Percentiles rank a stretch among this genome's conserved stretches.
These are phyloP conservation scores for Hapsidospora chrysogenum DNA, from an alignment of 495 filamentous ascomycete species.

Conservation along the genomic window DNA sequence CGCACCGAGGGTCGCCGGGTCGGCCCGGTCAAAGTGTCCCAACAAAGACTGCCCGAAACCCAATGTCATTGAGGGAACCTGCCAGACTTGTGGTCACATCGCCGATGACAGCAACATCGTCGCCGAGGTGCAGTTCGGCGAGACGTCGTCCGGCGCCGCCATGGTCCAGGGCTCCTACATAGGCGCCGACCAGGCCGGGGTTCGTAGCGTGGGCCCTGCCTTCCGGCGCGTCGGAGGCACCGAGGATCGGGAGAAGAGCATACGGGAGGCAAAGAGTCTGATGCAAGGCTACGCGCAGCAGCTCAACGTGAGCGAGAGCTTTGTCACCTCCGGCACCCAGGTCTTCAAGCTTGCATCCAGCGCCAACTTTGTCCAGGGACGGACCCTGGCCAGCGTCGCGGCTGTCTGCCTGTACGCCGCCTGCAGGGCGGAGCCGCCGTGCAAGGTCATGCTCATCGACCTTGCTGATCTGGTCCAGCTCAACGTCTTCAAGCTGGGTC, in stretches of 20 bases:
- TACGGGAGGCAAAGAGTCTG: constrained; percentile 37
- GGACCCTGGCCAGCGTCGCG: constrained; percentile 65
- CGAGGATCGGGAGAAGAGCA: constrained; percentile 48
- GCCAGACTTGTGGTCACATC: constrained; percentile 67
- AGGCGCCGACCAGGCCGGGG: constrained; percentile 54
- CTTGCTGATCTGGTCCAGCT: constrained; percentile 76
- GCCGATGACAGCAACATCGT: constrained; percentile 76
- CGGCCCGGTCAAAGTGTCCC: constrained; percentile 8
- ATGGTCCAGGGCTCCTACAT: constrained; percentile 83
- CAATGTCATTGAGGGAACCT: constrained; percentile 40
- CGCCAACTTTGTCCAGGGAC: constrained; percentile 77
- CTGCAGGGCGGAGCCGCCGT: constrained; percentile 48
- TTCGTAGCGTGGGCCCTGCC: constrained; percentile 28
- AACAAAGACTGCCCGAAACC: constrained; percentile 20
- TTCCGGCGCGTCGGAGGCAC: constrained; percentile 31
- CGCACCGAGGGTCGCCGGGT: background rate
- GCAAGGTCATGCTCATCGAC: constrained; percentile 76
- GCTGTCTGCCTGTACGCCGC: constrained; percentile 79
- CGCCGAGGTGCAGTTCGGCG: constrained; percentile 77
- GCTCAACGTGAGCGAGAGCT: constrained; percentile 37
- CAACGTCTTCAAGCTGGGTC: constrained; percentile 83
- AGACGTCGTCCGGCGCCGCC: constrained; percentile 65
- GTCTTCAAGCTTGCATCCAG: constrained; percentile 64
- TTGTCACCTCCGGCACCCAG: constrained; percentile 44
- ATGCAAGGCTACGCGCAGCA: constrained; percentile 27